These are phyloP conservation scores for Eucalyptus pauciflora DNA, from an alignment of 345 rosid genomes.

Conservation along the genomic window DNA sequence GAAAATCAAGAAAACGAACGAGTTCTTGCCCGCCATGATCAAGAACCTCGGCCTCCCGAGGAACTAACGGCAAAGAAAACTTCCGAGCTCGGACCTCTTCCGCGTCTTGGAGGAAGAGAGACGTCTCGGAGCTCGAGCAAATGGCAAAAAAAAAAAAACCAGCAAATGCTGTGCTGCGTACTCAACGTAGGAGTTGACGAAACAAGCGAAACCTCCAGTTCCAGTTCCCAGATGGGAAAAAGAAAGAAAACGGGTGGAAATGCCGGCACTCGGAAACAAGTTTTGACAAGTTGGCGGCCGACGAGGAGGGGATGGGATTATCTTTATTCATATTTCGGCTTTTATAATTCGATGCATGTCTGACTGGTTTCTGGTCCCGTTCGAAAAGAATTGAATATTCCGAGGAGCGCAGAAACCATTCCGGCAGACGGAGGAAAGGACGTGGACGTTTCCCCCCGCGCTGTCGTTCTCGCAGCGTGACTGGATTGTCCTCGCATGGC, in stretches of 20 bases:
- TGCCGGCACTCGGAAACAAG: not conserved
- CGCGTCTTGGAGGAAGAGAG: not conserved
- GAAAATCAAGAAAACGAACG: not conserved
- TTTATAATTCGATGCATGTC: not conserved
- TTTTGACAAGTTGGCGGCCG: not conserved
- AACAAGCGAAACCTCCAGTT: not conserved
- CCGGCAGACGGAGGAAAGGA: not conserved
- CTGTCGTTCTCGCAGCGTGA: not conserved
- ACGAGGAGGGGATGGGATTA: not conserved
- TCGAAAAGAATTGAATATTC: not conserved
- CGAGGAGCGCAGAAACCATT: not conserved
- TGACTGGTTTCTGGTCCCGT: not conserved
- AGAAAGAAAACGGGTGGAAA: not conserved
- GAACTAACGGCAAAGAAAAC: not conserved
- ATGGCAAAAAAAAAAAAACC: not conserved
- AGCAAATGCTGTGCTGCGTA: not conserved
- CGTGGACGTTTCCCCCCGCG: not conserved
- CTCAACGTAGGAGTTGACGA: not conserved
- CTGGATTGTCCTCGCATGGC: not conserved
- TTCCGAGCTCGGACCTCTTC: not conserved
- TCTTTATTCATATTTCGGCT: not conserved
- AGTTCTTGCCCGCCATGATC: not conserved
- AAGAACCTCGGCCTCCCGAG: not conserved
- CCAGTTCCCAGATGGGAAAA: not conserved
- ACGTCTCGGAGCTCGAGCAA: not conserved